A percentile compares a stretch with the other conserved stretches of the same genome.
Conservation (phyloP, 169 alveolate species). For the Cryptosporidium tyzzeri region DNA sequence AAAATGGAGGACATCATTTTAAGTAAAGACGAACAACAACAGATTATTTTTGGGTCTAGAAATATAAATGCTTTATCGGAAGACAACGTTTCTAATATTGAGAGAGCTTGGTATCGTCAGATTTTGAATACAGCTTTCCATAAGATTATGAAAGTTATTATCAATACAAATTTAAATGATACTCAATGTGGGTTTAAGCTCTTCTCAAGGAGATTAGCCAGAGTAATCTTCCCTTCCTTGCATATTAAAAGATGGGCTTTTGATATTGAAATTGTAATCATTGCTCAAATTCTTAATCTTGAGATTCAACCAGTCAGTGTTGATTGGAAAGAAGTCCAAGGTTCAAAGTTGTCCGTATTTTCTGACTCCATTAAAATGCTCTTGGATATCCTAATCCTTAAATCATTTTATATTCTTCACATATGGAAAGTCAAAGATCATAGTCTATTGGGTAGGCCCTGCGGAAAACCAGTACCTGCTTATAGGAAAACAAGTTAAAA, state of each 20-base stretch:
- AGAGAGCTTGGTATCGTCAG: constrained; percentile 39
- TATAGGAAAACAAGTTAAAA: not conserved
- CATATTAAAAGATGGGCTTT: constrained; percentile 92
- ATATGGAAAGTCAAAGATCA: constrained; percentile 66
- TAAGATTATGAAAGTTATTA: constrained; percentile 63
- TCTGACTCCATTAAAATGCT: constrained; percentile 77
- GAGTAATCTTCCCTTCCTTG: constrained; percentile 81
- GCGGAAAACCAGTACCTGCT: not conserved
- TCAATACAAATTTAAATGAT: constrained; percentile 80
- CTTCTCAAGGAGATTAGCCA: constrained; percentile 86
- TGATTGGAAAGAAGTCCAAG: constrained; percentile 87
- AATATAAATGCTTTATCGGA: constrained; percentile 76
- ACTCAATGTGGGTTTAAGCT: constrained; percentile 92
- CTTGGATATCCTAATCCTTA: constrained; percentile 72
- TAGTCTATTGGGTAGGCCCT: not conserved
- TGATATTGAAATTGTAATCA: constrained; percentile 87
- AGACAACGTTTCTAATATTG: not conserved
- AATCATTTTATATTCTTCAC: constrained; percentile 74
- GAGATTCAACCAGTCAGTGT: constrained; percentile 86
- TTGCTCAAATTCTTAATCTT: constrained; percentile 80
- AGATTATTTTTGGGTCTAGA: constrained; percentile 88
- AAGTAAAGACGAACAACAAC: constrained; percentile 76
- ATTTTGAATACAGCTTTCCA: constrained; percentile 55
- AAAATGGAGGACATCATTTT: constrained; percentile 76
- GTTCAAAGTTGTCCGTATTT: constrained; percentile 78